phyloP scores from a whole-genome alignment of 2,329 filamentous ascomycete species.

The Phyllosticta citrichinensis region DNA sequence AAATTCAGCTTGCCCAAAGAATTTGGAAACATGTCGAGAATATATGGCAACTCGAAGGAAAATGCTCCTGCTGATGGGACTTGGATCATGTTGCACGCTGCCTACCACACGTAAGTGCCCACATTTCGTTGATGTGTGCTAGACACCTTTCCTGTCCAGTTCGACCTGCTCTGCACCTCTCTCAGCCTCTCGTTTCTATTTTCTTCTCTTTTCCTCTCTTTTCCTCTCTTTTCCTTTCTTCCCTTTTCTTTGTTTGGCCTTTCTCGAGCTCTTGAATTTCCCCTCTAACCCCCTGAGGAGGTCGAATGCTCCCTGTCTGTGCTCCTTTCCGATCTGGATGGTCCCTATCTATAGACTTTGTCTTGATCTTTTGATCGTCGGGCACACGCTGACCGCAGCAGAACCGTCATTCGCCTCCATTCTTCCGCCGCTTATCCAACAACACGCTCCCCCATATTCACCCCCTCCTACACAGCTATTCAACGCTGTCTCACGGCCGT shows the following conservation, averaged over 20 bases:
- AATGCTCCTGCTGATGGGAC: slow-evolving; percentile 55
- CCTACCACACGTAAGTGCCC: slow-evolving; percentile 63
- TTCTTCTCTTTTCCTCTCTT: neutral
- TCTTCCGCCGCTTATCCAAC: slow-evolving; percentile 90
- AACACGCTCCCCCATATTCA: slow-evolving; percentile 79
- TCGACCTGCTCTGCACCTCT: neutral
- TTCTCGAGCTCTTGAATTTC: neutral
- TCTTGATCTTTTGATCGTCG: no score
- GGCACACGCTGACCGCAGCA: slow-evolving; percentile 22
- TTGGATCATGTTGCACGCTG: slow-evolving; percentile 86
- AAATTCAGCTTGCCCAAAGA: slow-evolving; percentile 74
- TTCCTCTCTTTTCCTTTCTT: no score
- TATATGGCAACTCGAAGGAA: slow-evolving; percentile 42
- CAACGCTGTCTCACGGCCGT: slow-evolving; percentile 77
- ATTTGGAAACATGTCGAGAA: slow-evolving; percentile 71
- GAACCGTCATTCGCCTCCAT: slow-evolving; percentile 76
- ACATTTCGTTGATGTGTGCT: neutral
- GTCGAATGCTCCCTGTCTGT: neutral
- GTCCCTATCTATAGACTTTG: no score
- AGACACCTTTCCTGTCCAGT: neutral
- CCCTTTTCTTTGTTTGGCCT: no score
- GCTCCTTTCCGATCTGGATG: no score
- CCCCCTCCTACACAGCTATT: slow-evolving; percentile 74
- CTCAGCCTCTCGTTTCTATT: no score
- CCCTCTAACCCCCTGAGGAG: neutral